These are phyloP conservation scores for Prinsepia uniflora DNA, from an alignment of 306 rosid genomes.

Conservation along the genomic window DNA sequence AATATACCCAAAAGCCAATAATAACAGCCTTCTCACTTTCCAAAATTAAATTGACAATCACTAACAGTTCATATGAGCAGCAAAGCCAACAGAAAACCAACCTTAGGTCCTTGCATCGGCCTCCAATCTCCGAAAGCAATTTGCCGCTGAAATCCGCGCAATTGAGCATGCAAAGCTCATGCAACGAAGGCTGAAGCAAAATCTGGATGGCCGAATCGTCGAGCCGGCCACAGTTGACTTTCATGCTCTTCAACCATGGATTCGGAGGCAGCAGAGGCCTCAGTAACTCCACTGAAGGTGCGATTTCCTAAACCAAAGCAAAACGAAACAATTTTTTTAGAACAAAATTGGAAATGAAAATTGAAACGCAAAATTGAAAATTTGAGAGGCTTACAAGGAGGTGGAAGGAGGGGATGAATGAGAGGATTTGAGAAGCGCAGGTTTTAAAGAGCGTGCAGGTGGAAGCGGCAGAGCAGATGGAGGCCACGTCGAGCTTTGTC, in stretches of 20 bases:
- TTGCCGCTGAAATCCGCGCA: slow-evolving; percentile 83
- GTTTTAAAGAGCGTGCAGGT: slow-evolving; percentile 60
- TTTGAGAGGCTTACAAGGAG: slow-evolving; percentile 48
- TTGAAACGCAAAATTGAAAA: neutral
- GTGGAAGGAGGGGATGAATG: slow-evolving; percentile 68
- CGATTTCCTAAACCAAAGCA: slow-evolving; percentile 45
- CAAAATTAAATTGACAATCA: neutral
- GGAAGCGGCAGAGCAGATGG: slow-evolving; percentile 68
- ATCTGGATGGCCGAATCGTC: slow-evolving; percentile 65
- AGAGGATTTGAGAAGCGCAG: slow-evolving; percentile 58
- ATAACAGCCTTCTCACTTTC: slow-evolving; percentile 19
- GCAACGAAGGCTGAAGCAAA: slow-evolving; percentile 59
- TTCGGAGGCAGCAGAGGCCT: slow-evolving; percentile 73
- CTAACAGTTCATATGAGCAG: neutral
- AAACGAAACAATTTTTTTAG: neutral
- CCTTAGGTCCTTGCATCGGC: slow-evolving; percentile 69
- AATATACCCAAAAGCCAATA: slow-evolving; percentile 36
- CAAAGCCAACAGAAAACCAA: slow-evolving; percentile 14
- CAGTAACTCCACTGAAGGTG: slow-evolving; percentile 55
- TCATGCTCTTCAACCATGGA: slow-evolving; percentile 55
- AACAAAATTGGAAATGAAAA: neutral
- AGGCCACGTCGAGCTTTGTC: slow-evolving; percentile 74
- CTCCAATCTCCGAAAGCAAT: slow-evolving; percentile 77
- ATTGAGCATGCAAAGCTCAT: slow-evolving; percentile 66
- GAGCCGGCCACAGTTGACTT: slow-evolving; percentile 69